phyloP scores from a whole-genome alignment of 2,329 filamentous ascomycete species.

The Rhynchosporium secalis region DNA sequence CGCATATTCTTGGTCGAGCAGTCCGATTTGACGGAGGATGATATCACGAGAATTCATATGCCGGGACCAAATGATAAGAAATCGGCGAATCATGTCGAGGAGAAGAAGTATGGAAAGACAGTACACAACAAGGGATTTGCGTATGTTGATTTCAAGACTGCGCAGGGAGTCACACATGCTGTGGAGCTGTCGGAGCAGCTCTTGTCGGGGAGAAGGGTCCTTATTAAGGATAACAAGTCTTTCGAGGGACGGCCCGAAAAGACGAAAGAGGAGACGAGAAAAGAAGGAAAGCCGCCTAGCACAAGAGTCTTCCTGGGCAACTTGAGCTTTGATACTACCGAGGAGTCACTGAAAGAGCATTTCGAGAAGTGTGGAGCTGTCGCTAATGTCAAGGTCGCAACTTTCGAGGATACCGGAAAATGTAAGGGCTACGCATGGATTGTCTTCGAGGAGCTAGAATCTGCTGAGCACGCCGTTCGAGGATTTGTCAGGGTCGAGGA shows the following conservation, averaged over 20 bases:
- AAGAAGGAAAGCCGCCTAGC: slow-evolving; percentile 63
- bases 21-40: slow-evolving; percentile 64
- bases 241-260: slow-evolving; percentile 88
- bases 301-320: slow-evolving; percentile 90
- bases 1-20: slow-evolving; percentile 77
- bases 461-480: slow-evolving; percentile 74
- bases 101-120: slow-evolving; percentile 36
- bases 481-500: slow-evolving; percentile 75
- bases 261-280: slow-evolving; percentile 42
- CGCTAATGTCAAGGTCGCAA: slow-evolving; percentile 82
- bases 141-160: slow-evolving; percentile 84
- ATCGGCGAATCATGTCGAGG: slow-evolving; percentile 38
- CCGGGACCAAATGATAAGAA: slow-evolving; percentile 50
- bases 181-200: slow-evolving; percentile 84
- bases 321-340: slow-evolving; percentile 76
- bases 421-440: slow-evolving; percentile 98
- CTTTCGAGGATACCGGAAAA: slow-evolving; percentile 95
- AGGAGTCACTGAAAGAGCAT: slow-evolving; percentile 77
- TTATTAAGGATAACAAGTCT: slow-evolving; percentile 90
- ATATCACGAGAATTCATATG: slow-evolving; percentile 73
- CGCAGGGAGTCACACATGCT: slow-evolving; percentile 68
- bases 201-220: slow-evolving; percentile 71
- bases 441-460: slow-evolving; percentile 77
- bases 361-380: slow-evolving; percentile 85
- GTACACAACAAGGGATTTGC: slow-evolving; percentile 84